A percentile compares a stretch with the other conserved stretches of the same genome.
Conservation (phyloP, 306 rosid genomes). For the Quercus variabilis region DNA sequence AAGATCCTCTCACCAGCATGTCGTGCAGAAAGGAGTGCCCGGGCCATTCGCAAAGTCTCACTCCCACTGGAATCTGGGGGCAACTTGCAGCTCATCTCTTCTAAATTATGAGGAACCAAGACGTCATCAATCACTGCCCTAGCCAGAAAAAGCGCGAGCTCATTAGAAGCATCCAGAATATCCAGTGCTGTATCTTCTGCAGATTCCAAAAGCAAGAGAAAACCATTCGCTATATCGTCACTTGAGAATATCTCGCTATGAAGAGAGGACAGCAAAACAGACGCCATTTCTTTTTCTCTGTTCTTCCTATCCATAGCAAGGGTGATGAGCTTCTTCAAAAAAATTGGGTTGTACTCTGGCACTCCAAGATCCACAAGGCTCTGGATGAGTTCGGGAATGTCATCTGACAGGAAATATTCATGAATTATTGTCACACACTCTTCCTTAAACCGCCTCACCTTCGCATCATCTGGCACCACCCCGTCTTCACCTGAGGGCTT, state of each 20-base stretch:
- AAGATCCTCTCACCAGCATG: slow-evolving; percentile 96
- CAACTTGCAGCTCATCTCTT: slow-evolving; percentile 71
- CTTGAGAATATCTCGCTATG: slow-evolving; percentile 93
- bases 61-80: slow-evolving; percentile 66
- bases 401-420: slow-evolving; percentile 91
- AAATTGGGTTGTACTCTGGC: slow-evolving; percentile 78
- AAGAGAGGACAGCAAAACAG: slow-evolving; percentile 91
- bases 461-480: slow-evolving; percentile 57
- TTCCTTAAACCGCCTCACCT: slow-evolving; percentile 66
- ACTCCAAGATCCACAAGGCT: slow-evolving; percentile 86
- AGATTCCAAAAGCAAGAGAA: slow-evolving; percentile 78
- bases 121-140: slow-evolving; percentile 97
- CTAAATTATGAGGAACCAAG: slow-evolving; percentile 84
- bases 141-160: slow-evolving; percentile 87
- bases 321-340: slow-evolving; percentile 87
- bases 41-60: slow-evolving; percentile 84
- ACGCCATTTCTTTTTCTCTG: slow-evolving; percentile 99
- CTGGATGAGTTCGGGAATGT: slow-evolving; percentile 87
- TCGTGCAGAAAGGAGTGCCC: slow-evolving; percentile 76
- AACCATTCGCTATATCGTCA: slow-evolving; percentile 86
- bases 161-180: slow-evolving; percentile 94
- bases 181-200: slow-evolving; percentile 95
- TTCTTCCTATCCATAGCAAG: slow-evolving; percentile 97
- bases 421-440: slow-evolving; percentile 86
- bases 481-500: slow-evolving; percentile 58